Evolutionary conservation across 2,329 filamentous ascomycete species (phyloP), one percentile per base, ranked within the genome.

Genomic region (Whalleya microplaca): DNA sequence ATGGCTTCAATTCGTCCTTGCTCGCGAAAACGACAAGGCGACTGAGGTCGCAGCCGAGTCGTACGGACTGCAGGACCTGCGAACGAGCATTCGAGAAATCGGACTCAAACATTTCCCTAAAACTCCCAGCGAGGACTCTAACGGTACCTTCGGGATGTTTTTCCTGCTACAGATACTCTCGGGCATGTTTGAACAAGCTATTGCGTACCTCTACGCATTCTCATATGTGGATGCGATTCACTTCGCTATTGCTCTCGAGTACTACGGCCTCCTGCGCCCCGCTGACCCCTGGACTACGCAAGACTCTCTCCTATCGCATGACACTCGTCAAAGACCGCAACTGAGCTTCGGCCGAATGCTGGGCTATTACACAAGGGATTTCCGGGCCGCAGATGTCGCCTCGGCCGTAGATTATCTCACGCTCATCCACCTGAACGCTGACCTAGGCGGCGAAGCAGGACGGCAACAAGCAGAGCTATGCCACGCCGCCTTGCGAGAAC

Each of bases 301-400:
- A 48, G 89, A 89, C 69, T 90, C 96, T 66, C 76, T 88, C 45
- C 76, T 86, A 42, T 86, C 80, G 64, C 77, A 85, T 73, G 91
- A 85, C 65, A 89, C 83, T 67, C 84, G 87, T 64, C 83, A 85
- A 62, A 80, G 85, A 61, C 83, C 92, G 4, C 92, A 97, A 72
- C 88, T 99, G 75, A 96, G 95, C 79, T 98, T 98, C 75, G 93
- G 91, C 44, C 89, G 90, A 56, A 91, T 98, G 80, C 81, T 98
- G 59, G 96, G 94, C 41, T 92, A 95, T 72, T 99, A 99, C 78
- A 99, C 96, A 3, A 86, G 90, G 51, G 93, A 97, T 74, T 99
- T 99, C 84, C 89, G 95, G 50, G 91, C 92, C 27, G 93, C 92
- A 19, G 88, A 96, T 68, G 90, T 92, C 6, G 90, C 90, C 55